Evolutionary conservation across 495 filamentous ascomycete species (phyloP).

Genomic region (Penicillium canariense): DNA sequence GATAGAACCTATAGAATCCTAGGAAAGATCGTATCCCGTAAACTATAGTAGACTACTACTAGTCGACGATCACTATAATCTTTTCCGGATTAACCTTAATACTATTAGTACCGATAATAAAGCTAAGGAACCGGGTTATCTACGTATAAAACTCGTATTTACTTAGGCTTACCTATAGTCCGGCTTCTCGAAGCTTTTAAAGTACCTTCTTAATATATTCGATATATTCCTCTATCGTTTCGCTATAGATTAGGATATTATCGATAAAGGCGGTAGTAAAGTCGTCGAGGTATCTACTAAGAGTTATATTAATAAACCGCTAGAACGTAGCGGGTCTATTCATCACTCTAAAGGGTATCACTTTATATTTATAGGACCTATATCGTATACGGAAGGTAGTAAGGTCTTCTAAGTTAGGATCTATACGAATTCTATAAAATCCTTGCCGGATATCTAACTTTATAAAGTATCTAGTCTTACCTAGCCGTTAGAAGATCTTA

Average conservation of each 20-base stretch:
- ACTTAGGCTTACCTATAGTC: constrained; percentile 4
- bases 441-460: constrained; percentile 45
- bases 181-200: background rate
- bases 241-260: constrained; percentile 1
- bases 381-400: background rate
- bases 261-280: constrained; percentile 1
- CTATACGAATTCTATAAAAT: constrained; percentile 37
- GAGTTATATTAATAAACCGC: constrained; percentile 1
- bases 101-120: constrained; percentile 9
- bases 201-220: background rate
- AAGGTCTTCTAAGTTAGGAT: background rate
- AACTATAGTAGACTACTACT: too few species aligned
- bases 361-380: constrained; percentile 1
- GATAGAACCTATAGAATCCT: too few species aligned
- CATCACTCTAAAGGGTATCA: constrained; percentile 6
- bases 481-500: constrained; percentile 36
- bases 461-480: constrained; percentile 34
- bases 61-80: constrained; percentile 20
- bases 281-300: constrained; percentile 1
- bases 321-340: constrained; percentile 2
- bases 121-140: constrained; percentile 13
- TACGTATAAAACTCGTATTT: constrained; percentile 33
- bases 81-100: constrained; percentile 22
- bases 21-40: too few species aligned
- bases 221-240: background rate